phyloP scores from a whole-genome alignment of 179 eudicot species.

The Silene vulgaris region DNA sequence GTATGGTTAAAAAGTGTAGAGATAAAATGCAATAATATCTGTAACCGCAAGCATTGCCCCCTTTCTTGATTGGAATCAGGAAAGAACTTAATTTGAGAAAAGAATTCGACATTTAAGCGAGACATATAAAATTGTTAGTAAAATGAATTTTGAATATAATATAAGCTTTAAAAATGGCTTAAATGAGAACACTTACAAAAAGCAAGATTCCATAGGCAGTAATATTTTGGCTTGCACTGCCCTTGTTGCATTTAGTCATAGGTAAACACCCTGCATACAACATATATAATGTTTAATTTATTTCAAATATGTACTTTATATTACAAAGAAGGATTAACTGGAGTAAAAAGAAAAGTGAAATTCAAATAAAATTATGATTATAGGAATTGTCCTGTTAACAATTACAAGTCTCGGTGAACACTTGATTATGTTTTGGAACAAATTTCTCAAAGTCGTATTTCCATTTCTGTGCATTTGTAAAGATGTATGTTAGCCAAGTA shows the following conservation, averaged over 20 bases:
- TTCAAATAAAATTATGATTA: neutral
- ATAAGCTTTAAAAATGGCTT: too few relatives aligned
- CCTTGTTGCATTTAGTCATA: slow-evolving; percentile 56
- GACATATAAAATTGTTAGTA: too few relatives aligned
- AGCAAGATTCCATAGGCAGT: slow-evolving; percentile 70
- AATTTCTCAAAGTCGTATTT: neutral
- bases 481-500: too few relatives aligned
- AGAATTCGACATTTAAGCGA: too few relatives aligned
- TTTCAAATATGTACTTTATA: neutral
- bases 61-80: neutral
- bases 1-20: too few relatives aligned
- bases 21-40: too few relatives aligned
- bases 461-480: too few relatives aligned
- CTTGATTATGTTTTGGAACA: neutral
- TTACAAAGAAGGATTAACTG: neutral
- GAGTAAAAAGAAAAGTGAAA: neutral
- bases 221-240: slow-evolving; percentile 60
- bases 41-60: too few relatives aligned
- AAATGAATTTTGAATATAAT: too few relatives aligned
- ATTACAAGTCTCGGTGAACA: neutral
- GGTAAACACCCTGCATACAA: slow-evolving; percentile 55
- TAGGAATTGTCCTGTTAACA: neutral
- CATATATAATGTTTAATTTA: neutral
- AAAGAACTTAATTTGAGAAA: too few relatives aligned
- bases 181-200: slow-evolving; percentile 22